A percentile compares a stretch with the other conserved stretches of the same genome.
phyloP scores from a whole-genome alignment of 2,329 filamentous ascomycete genomes.

The Cladobotryum protrusum region DNA sequence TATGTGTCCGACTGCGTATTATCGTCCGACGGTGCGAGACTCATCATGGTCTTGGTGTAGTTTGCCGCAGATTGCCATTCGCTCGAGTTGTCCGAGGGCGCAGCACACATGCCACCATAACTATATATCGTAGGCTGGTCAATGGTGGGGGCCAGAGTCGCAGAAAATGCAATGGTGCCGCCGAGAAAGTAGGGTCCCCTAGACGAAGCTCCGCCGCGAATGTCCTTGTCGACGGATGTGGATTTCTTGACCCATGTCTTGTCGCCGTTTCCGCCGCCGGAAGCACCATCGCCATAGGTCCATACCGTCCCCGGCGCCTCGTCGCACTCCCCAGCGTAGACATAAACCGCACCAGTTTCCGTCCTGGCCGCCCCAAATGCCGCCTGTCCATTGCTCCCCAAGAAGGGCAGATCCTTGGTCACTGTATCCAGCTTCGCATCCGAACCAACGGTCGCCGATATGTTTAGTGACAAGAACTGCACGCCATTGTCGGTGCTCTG shows the following conservation, averaged over 20 bases:
- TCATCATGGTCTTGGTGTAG: conserved; percentile 77
- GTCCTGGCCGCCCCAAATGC: conserved; percentile 65
- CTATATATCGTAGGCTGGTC: conserved; percentile 57
- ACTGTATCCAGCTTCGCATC: conserved; percentile 44
- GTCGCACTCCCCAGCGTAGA: conserved; percentile 69
- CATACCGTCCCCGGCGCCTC: conserved; percentile 54
- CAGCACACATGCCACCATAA: conserved; percentile 88
- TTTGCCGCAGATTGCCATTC: conserved; percentile 62
- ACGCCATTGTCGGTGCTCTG: conserved; percentile 39
- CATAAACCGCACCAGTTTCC: conserved; percentile 60
- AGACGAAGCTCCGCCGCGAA: conserved; percentile 12
- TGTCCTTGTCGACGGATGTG: conserved; percentile 15
- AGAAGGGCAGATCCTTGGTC: conserved; percentile 56
- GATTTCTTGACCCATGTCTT: conserved; percentile 24
- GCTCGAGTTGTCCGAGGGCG: conserved; percentile 30
- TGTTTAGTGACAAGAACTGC: conserved; percentile 59
- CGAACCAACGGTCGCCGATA: conserved; percentile 51
- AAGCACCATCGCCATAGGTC: conserved; percentile 51
- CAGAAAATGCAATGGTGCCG: conserved; percentile 60
- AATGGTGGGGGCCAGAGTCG: conserved; percentile 45
- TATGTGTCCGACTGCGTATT: conserved; percentile 20
- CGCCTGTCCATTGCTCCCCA: conserved; percentile 38
- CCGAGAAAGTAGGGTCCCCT: conserved; percentile 46
- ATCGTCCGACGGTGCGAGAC: conserved; percentile 44
- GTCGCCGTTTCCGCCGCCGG: conserved; percentile 17